phyloP scores from a whole-genome alignment of 1,139 yeast genomes.

The Protomyces gravidus region DNA sequence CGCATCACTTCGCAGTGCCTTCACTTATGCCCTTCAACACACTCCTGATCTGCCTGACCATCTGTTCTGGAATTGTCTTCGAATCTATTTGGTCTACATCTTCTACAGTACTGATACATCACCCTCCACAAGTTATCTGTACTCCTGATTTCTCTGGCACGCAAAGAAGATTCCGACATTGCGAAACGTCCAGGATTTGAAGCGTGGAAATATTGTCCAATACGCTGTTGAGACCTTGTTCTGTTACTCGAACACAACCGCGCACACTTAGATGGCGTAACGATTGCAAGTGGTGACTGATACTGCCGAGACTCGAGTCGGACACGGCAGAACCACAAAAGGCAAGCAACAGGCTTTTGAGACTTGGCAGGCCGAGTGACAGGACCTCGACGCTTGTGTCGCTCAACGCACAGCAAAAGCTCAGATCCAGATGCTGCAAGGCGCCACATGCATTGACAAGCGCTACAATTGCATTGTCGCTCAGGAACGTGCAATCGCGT shows the following conservation, averaged over 20 bases:
- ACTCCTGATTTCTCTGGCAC: slow-evolving; percentile 1
- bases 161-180: slow-evolving; percentile 56
- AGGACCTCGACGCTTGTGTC: slow-evolving; percentile 64
- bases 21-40: no score
- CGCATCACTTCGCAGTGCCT: no score
- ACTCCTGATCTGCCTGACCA: no score
- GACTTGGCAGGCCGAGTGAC: slow-evolving; percentile 58
- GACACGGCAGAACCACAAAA: slow-evolving; percentile 79
- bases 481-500: slow-evolving; percentile 68
- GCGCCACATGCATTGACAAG: slow-evolving; percentile 60
- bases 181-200: slow-evolving; percentile 56
- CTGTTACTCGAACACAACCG: slow-evolving; percentile 70
- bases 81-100: no score
- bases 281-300: slow-evolving; percentile 53
- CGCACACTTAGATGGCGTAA: slow-evolving; percentile 52
- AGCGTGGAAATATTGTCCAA: slow-evolving; percentile 56
- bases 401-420: slow-evolving; percentile 70
- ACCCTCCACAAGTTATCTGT: slow-evolving; percentile 9
- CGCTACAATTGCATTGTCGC: slow-evolving; percentile 60
- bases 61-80: no score
- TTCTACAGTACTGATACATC: neutral
- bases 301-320: slow-evolving; percentile 59
- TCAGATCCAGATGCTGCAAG: slow-evolving; percentile 55
- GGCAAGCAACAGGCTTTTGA: slow-evolving; percentile 55
- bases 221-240: slow-evolving; percentile 67